phyloP scores from a whole-genome alignment of 495 filamentous ascomycete genomes.

The Eremomyces bilateralis region DNA sequence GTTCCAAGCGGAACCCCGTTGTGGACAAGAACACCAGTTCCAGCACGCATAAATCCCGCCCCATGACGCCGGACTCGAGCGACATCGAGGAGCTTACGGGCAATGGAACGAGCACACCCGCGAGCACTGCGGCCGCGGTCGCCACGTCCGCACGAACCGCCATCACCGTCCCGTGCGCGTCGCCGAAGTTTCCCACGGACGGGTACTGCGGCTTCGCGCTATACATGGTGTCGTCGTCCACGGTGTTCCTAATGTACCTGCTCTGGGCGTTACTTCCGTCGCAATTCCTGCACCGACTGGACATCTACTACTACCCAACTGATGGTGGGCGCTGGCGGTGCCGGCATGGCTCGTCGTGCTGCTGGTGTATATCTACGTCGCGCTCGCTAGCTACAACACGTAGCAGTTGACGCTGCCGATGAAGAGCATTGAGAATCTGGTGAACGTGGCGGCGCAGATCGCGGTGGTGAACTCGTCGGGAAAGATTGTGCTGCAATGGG shows the following conservation, averaged over 20 bases:
- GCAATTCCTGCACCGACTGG: constrained; percentile 75
- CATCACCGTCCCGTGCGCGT: constrained; percentile 63
- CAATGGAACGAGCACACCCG: constrained; percentile 23
- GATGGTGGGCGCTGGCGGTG: constrained; percentile 91
- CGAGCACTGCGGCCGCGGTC: constrained; percentile 36
- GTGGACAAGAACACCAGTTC: too few species aligned
- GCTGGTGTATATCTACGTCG: constrained; percentile 87
- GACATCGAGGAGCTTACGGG: constrained; percentile 52
- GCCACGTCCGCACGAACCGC: constrained; percentile 39
- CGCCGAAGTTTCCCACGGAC: constrained; percentile 87
- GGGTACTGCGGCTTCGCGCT: constrained; percentile 98
- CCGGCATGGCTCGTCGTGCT: constrained; percentile 77
- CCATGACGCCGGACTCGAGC: constrained; percentile 76
- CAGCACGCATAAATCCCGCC: constrained; percentile 47
- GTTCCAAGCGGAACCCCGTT: too few species aligned
- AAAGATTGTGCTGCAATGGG: constrained; percentile 27
- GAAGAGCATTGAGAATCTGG: constrained; percentile 65
- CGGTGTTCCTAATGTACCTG: constrained; percentile 72
- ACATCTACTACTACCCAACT: constrained; percentile 88
- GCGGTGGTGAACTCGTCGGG: constrained; percentile 60
- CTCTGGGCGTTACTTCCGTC: constrained; percentile 89
- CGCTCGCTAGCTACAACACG: constrained; percentile 77
- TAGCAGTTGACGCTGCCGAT: constrained; percentile 68
- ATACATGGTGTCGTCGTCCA: constrained; percentile 62
- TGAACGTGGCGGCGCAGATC: constrained; percentile 73